A percentile compares a stretch with the other conserved stretches of the same genome.
These are phyloP conservation scores for Coemansia sp. DNA, from an alignment of 192 early-diverging fungal genomes.

Conservation along the genomic window DNA sequence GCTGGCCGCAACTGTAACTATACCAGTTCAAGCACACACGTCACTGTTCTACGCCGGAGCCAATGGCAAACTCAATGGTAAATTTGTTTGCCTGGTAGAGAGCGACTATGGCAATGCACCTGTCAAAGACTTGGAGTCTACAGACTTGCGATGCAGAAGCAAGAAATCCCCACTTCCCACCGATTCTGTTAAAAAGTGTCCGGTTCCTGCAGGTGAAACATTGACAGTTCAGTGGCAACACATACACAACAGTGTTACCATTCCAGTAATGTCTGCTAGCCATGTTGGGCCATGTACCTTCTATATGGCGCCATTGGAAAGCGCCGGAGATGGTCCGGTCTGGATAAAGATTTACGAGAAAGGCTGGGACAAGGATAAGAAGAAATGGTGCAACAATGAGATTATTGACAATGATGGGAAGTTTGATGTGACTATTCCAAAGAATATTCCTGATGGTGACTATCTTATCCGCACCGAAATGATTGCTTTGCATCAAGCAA, in stretches of 20 bases:
- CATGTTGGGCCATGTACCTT: conserved; percentile 25
- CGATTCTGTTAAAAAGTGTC: background rate
- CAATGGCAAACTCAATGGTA: background rate
- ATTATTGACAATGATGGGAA: conserved; percentile 14
- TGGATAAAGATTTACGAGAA: conserved; percentile 44
- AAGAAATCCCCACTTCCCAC: conserved; percentile 1
- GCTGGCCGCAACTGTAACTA: background rate
- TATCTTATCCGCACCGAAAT: conserved; percentile 29
- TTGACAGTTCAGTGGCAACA: conserved; percentile 14
- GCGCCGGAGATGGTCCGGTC: conserved; percentile 10
- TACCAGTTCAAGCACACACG: conserved; percentile 8
- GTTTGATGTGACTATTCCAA: conserved; percentile 14
- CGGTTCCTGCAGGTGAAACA: conserved; percentile 9
- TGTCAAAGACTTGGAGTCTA: conserved; percentile 5
- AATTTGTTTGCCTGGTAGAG: conserved; percentile 1
- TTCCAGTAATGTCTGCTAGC: conserved; percentile 12
- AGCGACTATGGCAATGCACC: conserved; percentile 11
- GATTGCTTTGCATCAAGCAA: conserved; percentile 23
- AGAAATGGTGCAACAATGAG: conserved; percentile 21
- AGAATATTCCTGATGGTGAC: conserved; percentile 14
- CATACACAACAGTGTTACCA: conserved; percentile 1
- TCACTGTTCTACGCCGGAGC: conserved; percentile 12
- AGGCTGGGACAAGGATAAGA: conserved; percentile 1
- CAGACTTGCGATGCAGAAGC: conserved; percentile 18
- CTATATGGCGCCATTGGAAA: conserved; percentile 24